A percentile compares a stretch with the other conserved stretches of the same genome.
Evolutionary conservation across 2,329 filamentous ascomycete species (phyloP).

Genomic region (Scedosporium dehoogii): DNA sequence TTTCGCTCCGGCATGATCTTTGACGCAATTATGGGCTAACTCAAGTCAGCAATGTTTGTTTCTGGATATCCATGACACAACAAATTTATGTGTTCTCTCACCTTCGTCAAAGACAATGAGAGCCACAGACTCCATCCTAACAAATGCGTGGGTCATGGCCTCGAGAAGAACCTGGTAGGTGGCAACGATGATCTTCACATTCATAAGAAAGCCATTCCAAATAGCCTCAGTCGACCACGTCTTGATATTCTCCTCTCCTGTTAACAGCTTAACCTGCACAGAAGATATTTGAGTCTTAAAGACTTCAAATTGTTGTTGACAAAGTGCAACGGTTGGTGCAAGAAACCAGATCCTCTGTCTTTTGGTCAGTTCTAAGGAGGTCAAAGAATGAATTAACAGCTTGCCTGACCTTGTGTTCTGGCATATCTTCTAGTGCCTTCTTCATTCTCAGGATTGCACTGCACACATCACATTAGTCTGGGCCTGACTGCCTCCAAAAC

Average conservation of each 20-base stretch:
- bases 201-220: constrained; percentile 58
- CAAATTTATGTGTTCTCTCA: constrained; percentile 19
- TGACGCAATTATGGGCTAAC: constrained; percentile 63
- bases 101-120: constrained; percentile 80
- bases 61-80: neutral
- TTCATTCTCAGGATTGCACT: constrained; percentile 61
- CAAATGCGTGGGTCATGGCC: constrained; percentile 65
- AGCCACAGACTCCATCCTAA: constrained; percentile 51
- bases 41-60: neutral
- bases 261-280: constrained; percentile 52
- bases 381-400: neutral
- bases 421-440: constrained; percentile 47
- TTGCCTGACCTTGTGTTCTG: constrained; percentile 41
- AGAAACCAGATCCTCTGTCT: constrained; percentile 55
- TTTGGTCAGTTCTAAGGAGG: neutral
- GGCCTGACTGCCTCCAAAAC: neutral
- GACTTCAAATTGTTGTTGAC: constrained; percentile 53
- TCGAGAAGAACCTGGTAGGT: constrained; percentile 68
- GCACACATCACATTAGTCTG: neutral
- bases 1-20: constrained; percentile 51
- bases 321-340: constrained; percentile 58
- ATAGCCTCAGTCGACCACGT: constrained; percentile 57
- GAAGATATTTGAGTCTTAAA: constrained; percentile 50
- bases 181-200: constrained; percentile 64
- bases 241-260: constrained; percentile 59